These are phyloP conservation scores for Acanthamoeba sp. DNA, from an alignment of 208 protist species.

Conservation along the genomic window DNA sequence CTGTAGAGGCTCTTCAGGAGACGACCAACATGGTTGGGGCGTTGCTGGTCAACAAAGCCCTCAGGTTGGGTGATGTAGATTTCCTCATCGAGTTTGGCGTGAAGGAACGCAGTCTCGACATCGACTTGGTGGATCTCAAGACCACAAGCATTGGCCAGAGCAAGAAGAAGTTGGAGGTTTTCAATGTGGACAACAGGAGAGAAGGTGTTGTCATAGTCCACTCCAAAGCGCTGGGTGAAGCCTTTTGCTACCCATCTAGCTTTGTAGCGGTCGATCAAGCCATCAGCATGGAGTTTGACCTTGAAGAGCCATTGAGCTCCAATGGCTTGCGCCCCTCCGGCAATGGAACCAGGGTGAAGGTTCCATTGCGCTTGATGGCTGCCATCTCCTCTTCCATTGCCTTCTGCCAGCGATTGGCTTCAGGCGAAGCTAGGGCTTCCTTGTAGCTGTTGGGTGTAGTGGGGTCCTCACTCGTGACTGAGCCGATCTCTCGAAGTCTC, in stretches of 20 bases:
- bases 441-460: no score
- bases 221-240: not conserved
- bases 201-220: slow-evolving; percentile 63
- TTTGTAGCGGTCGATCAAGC: slow-evolving; percentile 8
- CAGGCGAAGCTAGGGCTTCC: no score
- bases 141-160: not conserved
- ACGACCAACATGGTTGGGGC: not conserved
- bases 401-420: no score
- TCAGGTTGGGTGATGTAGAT: slow-evolving; percentile 54
- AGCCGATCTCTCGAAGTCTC: no score
- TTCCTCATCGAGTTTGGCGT: not conserved
- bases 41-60: slow-evolving; percentile 1
- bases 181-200: not conserved
- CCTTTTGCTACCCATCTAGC: slow-evolving; percentile 25
- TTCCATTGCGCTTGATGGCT: no score
- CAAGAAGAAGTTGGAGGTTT: not conserved
- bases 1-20: slow-evolving; percentile 34
- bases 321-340: no score
- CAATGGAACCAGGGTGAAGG: no score
- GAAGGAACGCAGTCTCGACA: slow-evolving; percentile 31
- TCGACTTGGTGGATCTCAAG: slow-evolving; percentile 20
- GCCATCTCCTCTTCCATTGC: no score
- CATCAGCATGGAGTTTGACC: slow-evolving; percentile 1
- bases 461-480: no score
- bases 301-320: slow-evolving; percentile 49